These are phyloP conservation scores for Botrytis galanthina DNA, from an alignment of 2,329 filamentous ascomycete genomes.

Conservation along the genomic window DNA sequence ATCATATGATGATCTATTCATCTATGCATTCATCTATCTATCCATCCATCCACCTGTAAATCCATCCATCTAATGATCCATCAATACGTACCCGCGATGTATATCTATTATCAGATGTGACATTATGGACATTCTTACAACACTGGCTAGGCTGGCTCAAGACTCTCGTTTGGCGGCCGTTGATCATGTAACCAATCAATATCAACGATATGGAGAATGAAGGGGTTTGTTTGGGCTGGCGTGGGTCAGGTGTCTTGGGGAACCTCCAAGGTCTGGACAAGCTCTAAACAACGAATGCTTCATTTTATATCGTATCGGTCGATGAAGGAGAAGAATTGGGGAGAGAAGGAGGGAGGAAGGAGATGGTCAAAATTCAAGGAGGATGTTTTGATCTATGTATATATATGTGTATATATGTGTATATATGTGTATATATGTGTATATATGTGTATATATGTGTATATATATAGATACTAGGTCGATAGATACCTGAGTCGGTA, in stretches of 20 bases:
- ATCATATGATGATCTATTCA: neutral
- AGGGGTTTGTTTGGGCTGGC: neutral
- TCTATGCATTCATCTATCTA: neutral
- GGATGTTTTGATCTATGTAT: neutral
- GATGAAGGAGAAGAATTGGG: neutral
- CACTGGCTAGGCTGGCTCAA: neutral
- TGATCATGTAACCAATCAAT: neutral
- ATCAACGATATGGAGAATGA: neutral
- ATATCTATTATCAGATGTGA: neutral
- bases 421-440: too few relatives aligned
- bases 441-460: too few relatives aligned
- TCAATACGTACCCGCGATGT: neutral
- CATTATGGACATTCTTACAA: neutral
- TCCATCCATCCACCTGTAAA: too few relatives aligned
- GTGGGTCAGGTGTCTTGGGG: neutral
- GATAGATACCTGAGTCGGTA: neutral
- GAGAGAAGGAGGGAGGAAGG: neutral
- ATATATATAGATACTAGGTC: too few relatives aligned
- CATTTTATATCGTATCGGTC: neutral
- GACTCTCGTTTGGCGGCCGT: neutral
- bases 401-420: too few relatives aligned
- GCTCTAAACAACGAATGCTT: neutral
- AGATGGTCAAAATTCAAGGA: neutral
- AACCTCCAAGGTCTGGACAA: neutral
- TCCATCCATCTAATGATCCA: too few relatives aligned